phyloP scores from a whole-genome alignment of 768 basidiomycete genomes.

The Gymnopilus dilepis region DNA sequence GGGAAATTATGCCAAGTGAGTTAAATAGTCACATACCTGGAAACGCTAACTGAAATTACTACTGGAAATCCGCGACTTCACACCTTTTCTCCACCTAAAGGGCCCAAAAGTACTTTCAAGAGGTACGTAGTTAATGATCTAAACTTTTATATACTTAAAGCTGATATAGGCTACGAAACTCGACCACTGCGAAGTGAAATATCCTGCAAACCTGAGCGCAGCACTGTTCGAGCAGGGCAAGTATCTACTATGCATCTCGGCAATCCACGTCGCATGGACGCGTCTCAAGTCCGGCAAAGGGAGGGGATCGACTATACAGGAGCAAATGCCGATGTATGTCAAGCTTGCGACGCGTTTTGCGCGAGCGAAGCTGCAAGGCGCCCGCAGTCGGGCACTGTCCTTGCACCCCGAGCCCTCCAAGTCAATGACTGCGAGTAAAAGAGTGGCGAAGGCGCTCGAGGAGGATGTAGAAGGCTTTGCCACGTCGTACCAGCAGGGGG shows the following conservation, averaged over 20 bases:
- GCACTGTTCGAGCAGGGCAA: constrained; percentile 26
- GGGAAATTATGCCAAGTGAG: background rate
- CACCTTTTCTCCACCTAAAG: background rate
- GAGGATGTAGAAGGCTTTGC: constrained; percentile 17
- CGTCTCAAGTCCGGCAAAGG: constrained; percentile 6
- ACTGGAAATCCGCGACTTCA: background rate
- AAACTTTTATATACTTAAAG: background rate
- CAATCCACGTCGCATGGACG: constrained; percentile 15
- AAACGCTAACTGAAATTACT: background rate
- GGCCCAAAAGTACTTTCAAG: background rate
- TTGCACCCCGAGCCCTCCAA: constrained; percentile 2
- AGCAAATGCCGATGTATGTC: constrained; percentile 12
- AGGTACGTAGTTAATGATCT: background rate
- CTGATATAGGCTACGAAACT: constrained; percentile 18
- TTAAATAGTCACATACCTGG: background rate
- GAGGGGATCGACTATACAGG: background rate
- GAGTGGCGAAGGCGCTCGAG: background rate
- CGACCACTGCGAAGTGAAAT: constrained; percentile 17
- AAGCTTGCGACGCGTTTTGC: constrained; percentile 26
- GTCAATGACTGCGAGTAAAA: background rate
- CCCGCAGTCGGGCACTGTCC: constrained; percentile 7
- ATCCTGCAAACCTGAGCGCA: constrained; percentile 30
- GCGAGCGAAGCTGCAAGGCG: constrained; percentile 17
- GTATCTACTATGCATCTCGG: constrained; percentile 19
- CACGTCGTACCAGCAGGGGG: background rate